phyloP scores from a whole-genome alignment of 1,139 yeast species.

The Yamadazyma atmosphaerica region DNA sequence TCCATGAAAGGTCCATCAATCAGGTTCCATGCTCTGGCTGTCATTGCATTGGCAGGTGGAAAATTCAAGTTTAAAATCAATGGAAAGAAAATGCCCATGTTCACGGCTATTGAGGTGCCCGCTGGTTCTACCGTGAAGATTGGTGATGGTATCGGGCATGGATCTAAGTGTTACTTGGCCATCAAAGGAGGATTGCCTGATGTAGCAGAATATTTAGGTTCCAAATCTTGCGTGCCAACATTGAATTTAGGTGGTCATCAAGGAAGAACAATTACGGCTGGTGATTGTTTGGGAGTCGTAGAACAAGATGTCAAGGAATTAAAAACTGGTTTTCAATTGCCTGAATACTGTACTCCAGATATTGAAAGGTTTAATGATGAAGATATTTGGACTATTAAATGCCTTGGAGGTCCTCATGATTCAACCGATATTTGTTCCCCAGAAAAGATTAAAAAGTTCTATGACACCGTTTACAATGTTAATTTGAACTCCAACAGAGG shows the following conservation, averaged over 20 bases:
- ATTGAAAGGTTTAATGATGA: neutral
- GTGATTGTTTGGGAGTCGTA: slow-evolving; percentile 5
- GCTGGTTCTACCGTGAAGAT: slow-evolving; percentile 5
- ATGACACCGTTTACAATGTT: slow-evolving; percentile 5
- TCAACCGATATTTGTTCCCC: slow-evolving; percentile 4
- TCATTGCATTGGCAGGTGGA: slow-evolving; percentile 7
- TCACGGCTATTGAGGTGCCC: slow-evolving; percentile 6
- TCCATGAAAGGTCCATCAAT: slow-evolving; percentile 7
- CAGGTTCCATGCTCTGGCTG: slow-evolving; percentile 6
- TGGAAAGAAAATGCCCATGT: slow-evolving; percentile 5
- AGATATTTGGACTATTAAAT: slow-evolving; percentile 5
- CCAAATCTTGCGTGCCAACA: slow-evolving; percentile 6
- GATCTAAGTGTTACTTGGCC: slow-evolving; percentile 4
- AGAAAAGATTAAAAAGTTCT: slow-evolving; percentile 3
- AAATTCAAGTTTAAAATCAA: slow-evolving; percentile 6
- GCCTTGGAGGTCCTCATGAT: slow-evolving; percentile 8
- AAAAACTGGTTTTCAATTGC: slow-evolving; percentile 2
- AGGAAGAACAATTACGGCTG: slow-evolving; percentile 7
- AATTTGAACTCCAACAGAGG: slow-evolving; percentile 8
- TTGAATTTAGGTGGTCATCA: slow-evolving; percentile 9
- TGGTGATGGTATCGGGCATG: slow-evolving; percentile 2
- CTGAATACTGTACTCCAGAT: slow-evolving; percentile 1
- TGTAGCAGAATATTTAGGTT: slow-evolving; percentile 7
- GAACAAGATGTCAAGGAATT: neutral
- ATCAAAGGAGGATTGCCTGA: slow-evolving; percentile 8